Evolutionary conservation across 176 grass and related monocot genomes (phyloP), one percentile per base, ranked within the genome.

Genomic region (Avena eriantha): DNA sequence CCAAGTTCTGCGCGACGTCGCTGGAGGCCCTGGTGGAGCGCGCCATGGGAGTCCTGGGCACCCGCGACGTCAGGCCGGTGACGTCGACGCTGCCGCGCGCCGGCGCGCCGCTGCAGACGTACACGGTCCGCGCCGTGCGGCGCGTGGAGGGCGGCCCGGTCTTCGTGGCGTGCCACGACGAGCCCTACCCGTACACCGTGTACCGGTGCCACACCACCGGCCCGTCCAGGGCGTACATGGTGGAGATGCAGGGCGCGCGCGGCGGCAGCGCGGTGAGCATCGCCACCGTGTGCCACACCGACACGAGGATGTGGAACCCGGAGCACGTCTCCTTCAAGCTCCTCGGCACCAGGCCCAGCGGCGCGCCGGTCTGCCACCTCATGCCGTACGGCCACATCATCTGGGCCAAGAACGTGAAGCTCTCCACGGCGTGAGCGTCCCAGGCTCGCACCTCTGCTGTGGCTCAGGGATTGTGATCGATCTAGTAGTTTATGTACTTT

Each of bases 251-350:
- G 53, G 82, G 70, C 17, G 5, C 9, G 10, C 21, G 12, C 59
- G 59, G 22, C 68, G 10, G 45, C 31, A 57, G 5, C 39, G 41
- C 9, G 31, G 18, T 91, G 60, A 70, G 50, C 69, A 54, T 91
- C 29, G 90, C 70, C 21, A 71, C 78, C n/a, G 45, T 91, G 22
- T 91, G 90, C 90, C 90, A 88, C 82, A 91, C 82, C 69, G 71
- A 91, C 77, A 91, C 86, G 61, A 85, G 86, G 0, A 43, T 6
- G 69, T 88, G 90, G 90, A 82, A 85, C 70, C 90, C 90, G 53
- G 77, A 88, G 82, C 90, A 91, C 82, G 43, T 82, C 2, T 87
- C 90, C 16, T 91, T 91, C 90, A 88, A 81, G 90, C 82, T 91
- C 64, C 86, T 91, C 11, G 82, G 86, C 63, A 82, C 78, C 71